A percentile compares a stretch with the other conserved stretches of the same genome.
Evolutionary conservation across 225 moss, liverwort and hornwort species (phyloP).

Genomic region (Rhytidiadelphus loreus): DNA sequence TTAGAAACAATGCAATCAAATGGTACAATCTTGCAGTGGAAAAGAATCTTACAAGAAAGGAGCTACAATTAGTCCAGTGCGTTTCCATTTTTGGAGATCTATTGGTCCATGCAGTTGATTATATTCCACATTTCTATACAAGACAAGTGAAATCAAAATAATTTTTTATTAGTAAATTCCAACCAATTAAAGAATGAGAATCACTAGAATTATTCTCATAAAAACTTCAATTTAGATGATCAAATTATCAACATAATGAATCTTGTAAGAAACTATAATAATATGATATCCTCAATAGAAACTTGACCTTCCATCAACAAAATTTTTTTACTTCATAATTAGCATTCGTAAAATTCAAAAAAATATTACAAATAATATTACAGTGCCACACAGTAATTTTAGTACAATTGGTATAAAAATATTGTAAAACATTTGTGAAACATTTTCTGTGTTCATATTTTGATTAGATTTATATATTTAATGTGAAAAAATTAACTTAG

Average conservation of each 20-base stretch:
- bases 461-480: not conserved
- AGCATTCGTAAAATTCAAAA: not conserved
- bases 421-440: not conserved
- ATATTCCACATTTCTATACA: not conserved
- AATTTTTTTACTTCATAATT: too few relatives aligned
- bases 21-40: accelerated
- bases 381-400: not conserved
- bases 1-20: not conserved
- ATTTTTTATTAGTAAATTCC: too few relatives aligned
- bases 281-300: not conserved
- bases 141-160: not conserved
- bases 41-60: accelerated
- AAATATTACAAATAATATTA: not conserved
- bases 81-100: not conserved
- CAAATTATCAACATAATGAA: not conserved
- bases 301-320: not conserved
- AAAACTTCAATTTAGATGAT: not conserved
- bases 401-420: too few relatives aligned
- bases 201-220: not conserved
- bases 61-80: accelerated
- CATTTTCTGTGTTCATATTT: not conserved
- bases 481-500: not conserved
- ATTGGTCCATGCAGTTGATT: not conserved
- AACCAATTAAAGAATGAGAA: too few relatives aligned
- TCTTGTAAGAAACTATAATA: not conserved